Percentiles rank a stretch among this genome's conserved stretches.
phyloP scores from a whole-genome alignment of 441 rosid genomes.

The Bruguiera hainesii region DNA sequence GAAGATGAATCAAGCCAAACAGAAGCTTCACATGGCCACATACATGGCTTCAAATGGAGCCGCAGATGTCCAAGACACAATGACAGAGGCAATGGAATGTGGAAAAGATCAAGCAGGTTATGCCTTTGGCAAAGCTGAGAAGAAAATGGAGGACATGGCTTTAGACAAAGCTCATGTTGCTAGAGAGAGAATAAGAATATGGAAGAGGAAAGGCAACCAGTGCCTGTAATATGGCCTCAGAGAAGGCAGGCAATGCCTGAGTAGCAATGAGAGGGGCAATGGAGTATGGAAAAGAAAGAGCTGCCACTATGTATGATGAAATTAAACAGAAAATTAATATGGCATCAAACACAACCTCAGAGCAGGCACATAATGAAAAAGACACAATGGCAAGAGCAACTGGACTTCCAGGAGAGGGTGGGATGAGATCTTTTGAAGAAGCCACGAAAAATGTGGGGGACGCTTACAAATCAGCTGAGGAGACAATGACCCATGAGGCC shows the following conservation, averaged over 20 bases:
- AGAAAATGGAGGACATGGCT: not conserved
- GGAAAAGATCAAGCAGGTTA: conserved; percentile 25
- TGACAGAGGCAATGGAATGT: conserved; percentile 1
- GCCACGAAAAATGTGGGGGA: conserved; percentile 30
- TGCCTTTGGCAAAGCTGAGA: conserved; percentile 11
- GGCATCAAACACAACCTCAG: conserved; percentile 4
- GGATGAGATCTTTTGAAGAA: conserved; percentile 24
- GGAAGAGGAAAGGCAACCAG: conserved; percentile 10
- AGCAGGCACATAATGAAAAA: not conserved
- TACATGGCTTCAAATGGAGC: conserved; percentile 26
- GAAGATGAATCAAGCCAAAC: not conserved
- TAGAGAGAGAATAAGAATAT: conserved; percentile 14
- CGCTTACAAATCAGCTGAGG: conserved; percentile 35
- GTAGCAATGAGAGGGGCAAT: conserved; percentile 22
- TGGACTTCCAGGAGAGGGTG: conserved; percentile 16
- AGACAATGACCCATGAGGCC: conserved; percentile 27
- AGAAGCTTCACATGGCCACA: conserved; percentile 3
- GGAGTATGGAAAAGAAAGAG: conserved; percentile 26
- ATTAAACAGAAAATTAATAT: conserved; percentile 12
- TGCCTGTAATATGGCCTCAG: conserved; percentile 18
- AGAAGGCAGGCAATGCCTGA: not conserved
- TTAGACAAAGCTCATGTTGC: not conserved
- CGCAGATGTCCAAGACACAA: conserved; percentile 15
- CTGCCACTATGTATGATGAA: conserved; percentile 20
- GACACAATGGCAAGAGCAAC: conserved; percentile 9